phyloP scores from a whole-genome alignment of 768 basidiomycete genomes.

The Kwoniella bestiolae region DNA sequence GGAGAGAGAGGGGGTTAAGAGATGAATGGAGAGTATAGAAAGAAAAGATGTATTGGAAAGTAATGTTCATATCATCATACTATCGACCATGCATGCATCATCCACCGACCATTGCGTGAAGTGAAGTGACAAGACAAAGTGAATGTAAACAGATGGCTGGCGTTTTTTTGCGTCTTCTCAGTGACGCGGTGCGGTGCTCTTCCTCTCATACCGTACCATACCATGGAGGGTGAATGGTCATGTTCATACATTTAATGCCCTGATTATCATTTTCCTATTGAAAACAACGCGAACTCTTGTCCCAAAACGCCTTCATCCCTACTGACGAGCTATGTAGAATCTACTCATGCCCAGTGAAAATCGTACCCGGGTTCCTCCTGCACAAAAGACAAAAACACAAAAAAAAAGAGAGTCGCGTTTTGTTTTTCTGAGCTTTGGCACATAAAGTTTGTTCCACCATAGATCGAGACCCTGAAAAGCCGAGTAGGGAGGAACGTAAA shows the following conservation, averaged over 20 bases:
- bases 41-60: not conserved
- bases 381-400: not conserved
- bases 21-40: not conserved
- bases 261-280: constrained; percentile 3
- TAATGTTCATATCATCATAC: not conserved
- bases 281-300: constrained; percentile 1
- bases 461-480: not conserved
- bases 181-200: constrained; percentile 12
- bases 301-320: not conserved
- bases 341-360: too few relatives aligned
- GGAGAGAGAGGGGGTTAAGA: not conserved
- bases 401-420: constrained; percentile 8
- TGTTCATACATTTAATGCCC: too few relatives aligned
- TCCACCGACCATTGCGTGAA: not conserved
- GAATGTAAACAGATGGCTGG: constrained; percentile 17
- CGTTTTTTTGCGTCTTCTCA: not conserved
- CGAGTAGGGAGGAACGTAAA: too few relatives aligned
- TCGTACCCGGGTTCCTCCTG: not conserved
- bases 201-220: constrained; percentile 2
- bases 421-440: not conserved
- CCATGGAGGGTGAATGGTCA: not conserved
- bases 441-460: not conserved
- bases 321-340: constrained; percentile 2
- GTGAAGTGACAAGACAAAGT: too few relatives aligned
- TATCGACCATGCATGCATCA: not conserved